Conservation (phyloP, 192 early-diverging fungal species). For the Gonapodya sp. region DNA sequence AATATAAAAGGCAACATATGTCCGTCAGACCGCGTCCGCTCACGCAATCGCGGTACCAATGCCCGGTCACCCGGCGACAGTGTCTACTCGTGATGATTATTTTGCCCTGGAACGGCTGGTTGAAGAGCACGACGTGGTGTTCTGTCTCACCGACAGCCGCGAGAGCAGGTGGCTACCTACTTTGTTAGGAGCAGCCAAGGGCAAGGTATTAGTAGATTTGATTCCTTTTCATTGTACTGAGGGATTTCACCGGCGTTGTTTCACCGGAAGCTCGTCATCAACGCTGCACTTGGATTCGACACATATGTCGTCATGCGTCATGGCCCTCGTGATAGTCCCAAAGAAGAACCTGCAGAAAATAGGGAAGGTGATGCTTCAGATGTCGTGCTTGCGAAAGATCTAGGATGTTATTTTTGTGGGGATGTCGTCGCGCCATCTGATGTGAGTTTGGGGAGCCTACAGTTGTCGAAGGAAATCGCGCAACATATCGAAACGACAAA, state of each 20-base stretch:
- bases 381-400: conserved; percentile 13
- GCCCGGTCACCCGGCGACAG: conserved; percentile 76
- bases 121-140: conserved; percentile 70
- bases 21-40: conserved; percentile 52
- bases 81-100: conserved; percentile 27
- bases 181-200: conserved; percentile 57
- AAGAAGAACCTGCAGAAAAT: conserved; percentile 11
- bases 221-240: too few species aligned
- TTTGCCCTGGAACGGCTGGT: conserved; percentile 54
- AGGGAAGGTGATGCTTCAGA: conserved; percentile 4
- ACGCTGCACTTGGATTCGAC: conserved; percentile 92
- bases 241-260: not conserved
- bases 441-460: conserved; percentile 44
- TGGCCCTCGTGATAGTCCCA: conserved; percentile 39
- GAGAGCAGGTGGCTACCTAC: conserved; percentile 96
- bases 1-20: not conserved
- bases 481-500: conserved; percentile 1
- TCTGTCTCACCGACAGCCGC: conserved; percentile 86
- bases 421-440: conserved; percentile 95
- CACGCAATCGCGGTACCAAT: conserved; percentile 76
- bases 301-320: conserved; percentile 94
- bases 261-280: conserved; percentile 63
- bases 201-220: conserved; percentile 45
- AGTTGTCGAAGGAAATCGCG: too few species aligned
- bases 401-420: conserved; percentile 98